These are phyloP conservation scores for Sanghuangporus baumii DNA, from an alignment of 1,284 basidiomycete genomes.

Conservation along the genomic window DNA sequence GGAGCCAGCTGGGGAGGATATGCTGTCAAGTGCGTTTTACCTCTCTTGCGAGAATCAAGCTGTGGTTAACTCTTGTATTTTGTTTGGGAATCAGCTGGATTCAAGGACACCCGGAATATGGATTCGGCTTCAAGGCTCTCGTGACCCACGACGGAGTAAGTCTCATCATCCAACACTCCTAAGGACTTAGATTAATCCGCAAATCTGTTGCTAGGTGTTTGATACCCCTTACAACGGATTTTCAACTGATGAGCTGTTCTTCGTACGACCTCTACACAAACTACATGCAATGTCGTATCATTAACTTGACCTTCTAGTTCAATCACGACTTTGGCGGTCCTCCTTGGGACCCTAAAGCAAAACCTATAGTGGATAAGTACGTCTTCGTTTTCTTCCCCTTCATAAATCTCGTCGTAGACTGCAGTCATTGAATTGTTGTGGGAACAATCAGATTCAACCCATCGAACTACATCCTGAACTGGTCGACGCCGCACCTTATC, in stretches of 20 bases:
- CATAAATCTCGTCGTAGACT: background rate
- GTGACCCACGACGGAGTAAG: constrained; percentile 84
- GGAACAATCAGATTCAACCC: constrained; percentile 53
- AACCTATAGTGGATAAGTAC: constrained; percentile 51
- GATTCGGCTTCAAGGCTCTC: constrained; percentile 83
- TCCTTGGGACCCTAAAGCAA: constrained; percentile 65
- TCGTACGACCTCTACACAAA: constrained; percentile 41
- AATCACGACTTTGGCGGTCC: constrained; percentile 81
- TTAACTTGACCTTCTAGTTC: constrained; percentile 41
- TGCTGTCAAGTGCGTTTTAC: constrained; percentile 63
- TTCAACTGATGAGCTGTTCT: constrained; percentile 84
- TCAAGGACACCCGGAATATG: constrained; percentile 84
- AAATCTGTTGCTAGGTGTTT: constrained; percentile 47
- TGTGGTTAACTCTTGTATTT: background rate
- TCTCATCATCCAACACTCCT: constrained; percentile 17
- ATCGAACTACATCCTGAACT: constrained; percentile 73
- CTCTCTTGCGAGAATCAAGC: background rate
- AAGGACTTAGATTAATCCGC: background rate
- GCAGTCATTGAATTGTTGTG: background rate
- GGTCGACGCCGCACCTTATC: constrained; percentile 80
- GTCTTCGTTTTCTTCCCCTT: constrained; percentile 19
- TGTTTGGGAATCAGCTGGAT: constrained; percentile 66
- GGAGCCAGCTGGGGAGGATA: constrained; percentile 82
- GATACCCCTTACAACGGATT: constrained; percentile 70
- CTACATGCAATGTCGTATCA: background rate